These are phyloP conservation scores for Tilletia caries DNA, from an alignment of 1,284 basidiomycete species.

Conservation along the genomic window DNA sequence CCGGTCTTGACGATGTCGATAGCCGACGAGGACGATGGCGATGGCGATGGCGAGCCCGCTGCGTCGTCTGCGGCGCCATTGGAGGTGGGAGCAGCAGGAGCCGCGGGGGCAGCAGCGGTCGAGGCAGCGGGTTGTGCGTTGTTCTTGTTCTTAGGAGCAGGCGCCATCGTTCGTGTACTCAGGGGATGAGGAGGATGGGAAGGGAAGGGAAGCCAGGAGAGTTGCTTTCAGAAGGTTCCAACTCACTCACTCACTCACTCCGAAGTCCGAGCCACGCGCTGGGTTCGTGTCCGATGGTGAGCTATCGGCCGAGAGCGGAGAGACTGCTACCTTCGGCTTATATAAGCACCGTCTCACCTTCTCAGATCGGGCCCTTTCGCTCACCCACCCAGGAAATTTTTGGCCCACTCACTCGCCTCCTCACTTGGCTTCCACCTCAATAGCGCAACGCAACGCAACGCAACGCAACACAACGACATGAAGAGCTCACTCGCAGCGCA, in stretches of 20 bases:
- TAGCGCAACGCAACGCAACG: background rate
- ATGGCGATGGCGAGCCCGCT: background rate
- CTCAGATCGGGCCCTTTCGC: too few species aligned
- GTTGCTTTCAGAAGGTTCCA: background rate
- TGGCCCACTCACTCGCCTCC: too few species aligned
- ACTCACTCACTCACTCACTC: too few species aligned
- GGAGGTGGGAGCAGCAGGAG: background rate
- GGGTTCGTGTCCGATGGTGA: too few species aligned
- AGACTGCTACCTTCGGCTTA: too few species aligned
- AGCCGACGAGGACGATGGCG: background rate
- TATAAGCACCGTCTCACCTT: too few species aligned
- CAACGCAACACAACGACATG: too few species aligned
- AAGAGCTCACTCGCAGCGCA: background rate
- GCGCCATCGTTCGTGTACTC: background rate
- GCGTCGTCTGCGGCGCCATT: background rate
- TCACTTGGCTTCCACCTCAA: background rate
- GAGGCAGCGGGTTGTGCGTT: background rate
- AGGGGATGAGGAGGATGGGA: background rate
- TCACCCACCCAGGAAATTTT: too few species aligned
- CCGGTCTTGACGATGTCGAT: conserved; percentile 45
- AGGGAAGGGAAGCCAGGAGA: too few species aligned
- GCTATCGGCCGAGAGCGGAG: too few species aligned
- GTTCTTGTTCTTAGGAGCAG: background rate
- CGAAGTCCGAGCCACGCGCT: too few species aligned
- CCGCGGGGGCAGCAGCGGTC: background rate